phyloP scores from a whole-genome alignment of 768 basidiomycete species.

The Pulveroboletus frians region DNA sequence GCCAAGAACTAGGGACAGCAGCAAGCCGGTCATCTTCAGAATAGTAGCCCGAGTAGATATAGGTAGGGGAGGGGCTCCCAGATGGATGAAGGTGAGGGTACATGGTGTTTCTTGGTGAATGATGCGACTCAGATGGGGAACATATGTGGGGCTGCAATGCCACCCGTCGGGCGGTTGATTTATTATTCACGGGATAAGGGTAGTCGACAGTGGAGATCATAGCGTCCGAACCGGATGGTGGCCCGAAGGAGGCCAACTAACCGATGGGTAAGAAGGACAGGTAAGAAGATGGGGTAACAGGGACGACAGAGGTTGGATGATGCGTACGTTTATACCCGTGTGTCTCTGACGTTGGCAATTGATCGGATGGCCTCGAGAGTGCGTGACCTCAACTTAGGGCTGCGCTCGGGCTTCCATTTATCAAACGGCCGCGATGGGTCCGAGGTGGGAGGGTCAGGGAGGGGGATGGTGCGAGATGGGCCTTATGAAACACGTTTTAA shows the following conservation, averaged over 20 bases:
- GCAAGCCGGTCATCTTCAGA: slow-evolving; percentile 18
- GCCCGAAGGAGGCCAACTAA: slow-evolving; percentile 14
- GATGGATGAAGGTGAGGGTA: slow-evolving; percentile 22
- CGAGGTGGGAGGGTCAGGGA: slow-evolving; percentile 16
- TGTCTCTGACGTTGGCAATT: slow-evolving; percentile 28
- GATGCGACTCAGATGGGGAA: slow-evolving; percentile 23
- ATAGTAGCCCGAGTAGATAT: slow-evolving; percentile 21
- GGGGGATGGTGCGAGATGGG: slow-evolving; percentile 24
- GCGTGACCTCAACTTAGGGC: slow-evolving; percentile 24
- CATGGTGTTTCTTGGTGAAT: slow-evolving; percentile 21
- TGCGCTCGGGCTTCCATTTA: slow-evolving; percentile 31
- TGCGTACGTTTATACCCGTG: slow-evolving; percentile 30
- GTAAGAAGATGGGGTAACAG: slow-evolving; percentile 27
- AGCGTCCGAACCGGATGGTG: slow-evolving; percentile 21
- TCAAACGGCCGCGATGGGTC: slow-evolving; percentile 30
- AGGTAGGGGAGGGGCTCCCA: slow-evolving; percentile 18
- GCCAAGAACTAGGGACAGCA: slow-evolving; percentile 17
- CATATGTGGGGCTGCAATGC: slow-evolving; percentile 30
- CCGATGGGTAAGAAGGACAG: slow-evolving; percentile 13
- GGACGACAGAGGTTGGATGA: slow-evolving; percentile 18
- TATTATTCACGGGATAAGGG: slow-evolving; percentile 25
- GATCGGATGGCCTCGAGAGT: slow-evolving; percentile 29
- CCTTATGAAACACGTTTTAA: slow-evolving; percentile 31
- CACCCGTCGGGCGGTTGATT: slow-evolving; percentile 18
- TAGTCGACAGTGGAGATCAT: slow-evolving; percentile 31